A percentile compares a stretch with the other conserved stretches of the same genome.
These are phyloP conservation scores for Colletotrichum navitas DNA, from an alignment of 2,329 filamentous ascomycete species.

Conservation along the genomic window DNA sequence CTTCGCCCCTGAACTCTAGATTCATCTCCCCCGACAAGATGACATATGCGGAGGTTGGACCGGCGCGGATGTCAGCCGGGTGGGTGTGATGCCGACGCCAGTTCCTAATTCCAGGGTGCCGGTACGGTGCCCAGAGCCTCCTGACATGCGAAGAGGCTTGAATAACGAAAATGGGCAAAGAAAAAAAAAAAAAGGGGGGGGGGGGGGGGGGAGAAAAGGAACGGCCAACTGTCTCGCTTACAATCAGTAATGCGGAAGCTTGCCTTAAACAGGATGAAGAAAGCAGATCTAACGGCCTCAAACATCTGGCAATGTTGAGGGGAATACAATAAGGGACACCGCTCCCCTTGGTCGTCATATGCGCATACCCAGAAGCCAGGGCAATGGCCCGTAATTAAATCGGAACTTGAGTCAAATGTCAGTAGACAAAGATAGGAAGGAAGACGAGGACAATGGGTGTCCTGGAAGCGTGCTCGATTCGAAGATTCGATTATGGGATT, in stretches of 20 bases:
- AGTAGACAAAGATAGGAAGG: not conserved
- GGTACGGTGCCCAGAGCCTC: slow-evolving; percentile 17
- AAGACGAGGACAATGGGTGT: not conserved
- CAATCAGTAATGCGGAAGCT: slow-evolving; percentile 26
- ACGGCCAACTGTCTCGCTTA: slow-evolving; percentile 21
- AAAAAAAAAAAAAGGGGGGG: too few relatives aligned
- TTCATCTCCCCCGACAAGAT: not conserved
- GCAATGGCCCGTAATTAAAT: not conserved
- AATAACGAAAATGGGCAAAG: not conserved
- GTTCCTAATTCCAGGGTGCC: slow-evolving; percentile 5
- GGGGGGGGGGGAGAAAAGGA: not conserved
- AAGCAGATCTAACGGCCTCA: not conserved
- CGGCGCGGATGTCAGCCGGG: slow-evolving; percentile 14
- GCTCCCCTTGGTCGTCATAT: not conserved
- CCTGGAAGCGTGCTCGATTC: not conserved
- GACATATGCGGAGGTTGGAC: not conserved
- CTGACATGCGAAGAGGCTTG: not conserved
- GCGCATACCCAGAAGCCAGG: not conserved
- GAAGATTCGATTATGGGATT: slow-evolving; percentile 3
- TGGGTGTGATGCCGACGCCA: slow-evolving; percentile 10
- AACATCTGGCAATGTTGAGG: not conserved
- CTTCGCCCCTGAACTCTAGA: not conserved
- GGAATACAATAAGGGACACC: not conserved
- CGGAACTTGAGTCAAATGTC: not conserved
- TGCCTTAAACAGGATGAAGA: slow-evolving; percentile 14